These are phyloP conservation scores for Schwanniomyces occidentalis DNA, from an alignment of 805 yeast genomes.

Conservation along the genomic window DNA sequence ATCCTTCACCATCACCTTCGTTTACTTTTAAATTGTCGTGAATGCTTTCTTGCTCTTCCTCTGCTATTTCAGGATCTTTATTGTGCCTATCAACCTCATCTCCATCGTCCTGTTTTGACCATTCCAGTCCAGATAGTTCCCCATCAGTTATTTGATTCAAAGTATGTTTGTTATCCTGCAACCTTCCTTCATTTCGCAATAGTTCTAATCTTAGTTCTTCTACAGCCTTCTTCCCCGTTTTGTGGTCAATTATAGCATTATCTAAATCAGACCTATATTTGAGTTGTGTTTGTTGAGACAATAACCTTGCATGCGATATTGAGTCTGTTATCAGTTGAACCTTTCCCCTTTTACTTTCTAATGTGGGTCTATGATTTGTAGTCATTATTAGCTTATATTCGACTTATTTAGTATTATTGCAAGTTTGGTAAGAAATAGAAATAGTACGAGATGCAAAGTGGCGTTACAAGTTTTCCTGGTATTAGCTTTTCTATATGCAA, in stretches of 20 bases:
- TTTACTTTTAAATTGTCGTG: neutral
- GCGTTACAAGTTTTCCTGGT: too few species aligned
- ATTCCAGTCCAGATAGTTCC: too few species aligned
- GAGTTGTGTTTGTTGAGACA: conserved; percentile 31
- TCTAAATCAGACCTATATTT: conserved; percentile 31
- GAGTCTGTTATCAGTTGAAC: conserved; percentile 28
- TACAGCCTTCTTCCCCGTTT: conserved; percentile 19
- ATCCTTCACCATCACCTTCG: neutral
- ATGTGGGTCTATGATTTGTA: conserved; percentile 45
- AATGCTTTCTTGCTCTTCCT: conserved; percentile 2
- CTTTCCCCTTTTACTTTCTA: conserved; percentile 42
- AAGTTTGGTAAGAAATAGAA: too few species aligned
- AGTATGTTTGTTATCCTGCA: neutral
- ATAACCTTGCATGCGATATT: conserved; percentile 35
- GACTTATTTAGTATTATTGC: too few species aligned
- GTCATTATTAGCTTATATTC: too few species aligned
- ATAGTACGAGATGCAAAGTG: too few species aligned
- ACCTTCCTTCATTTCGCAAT: conserved; percentile 11
- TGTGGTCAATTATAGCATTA: conserved; percentile 14
- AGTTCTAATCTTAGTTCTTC: conserved; percentile 23
- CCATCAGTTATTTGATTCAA: too few species aligned
- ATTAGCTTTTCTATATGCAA: too few species aligned
- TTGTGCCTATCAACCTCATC: neutral
- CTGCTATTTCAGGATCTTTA: conserved; percentile 2
- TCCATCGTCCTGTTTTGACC: too few species aligned